Evolutionary conservation across 169 alveolate species (phyloP), one percentile per base, ranked within the genome.

Genomic region (Pseudocohnilembus persalinus): DNA sequence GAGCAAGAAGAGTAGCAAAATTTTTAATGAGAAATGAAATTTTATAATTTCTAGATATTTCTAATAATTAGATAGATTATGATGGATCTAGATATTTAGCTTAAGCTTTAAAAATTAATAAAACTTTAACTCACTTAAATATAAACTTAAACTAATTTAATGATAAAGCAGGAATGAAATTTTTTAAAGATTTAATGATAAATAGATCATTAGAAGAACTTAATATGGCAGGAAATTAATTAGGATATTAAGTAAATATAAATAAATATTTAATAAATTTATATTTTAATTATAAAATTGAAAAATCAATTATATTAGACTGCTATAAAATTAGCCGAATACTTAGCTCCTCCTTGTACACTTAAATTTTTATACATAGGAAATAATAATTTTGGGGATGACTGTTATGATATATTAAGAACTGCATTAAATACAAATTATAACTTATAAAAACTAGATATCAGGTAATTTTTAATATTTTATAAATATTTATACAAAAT

Each of bases 111-210:
- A 74, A 74, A 64, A 74, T 86, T 24, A 86, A 86, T 81, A 86
- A 86, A 75, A 80, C 85, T 11, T 74, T 86, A 30, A 64, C 79
- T 32, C 34, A 68, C 74, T 77, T 86, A n/a, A 86, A 75, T 75
- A 65, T 86, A 64, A 72, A 74, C 26, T 81, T 86, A 64, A 86
- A 86, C 75, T 34, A 68, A 20, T 77, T 79, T 64, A 74, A 74
- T 80, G 90, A 86, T 74, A 86, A 80, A 32, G 90, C 90, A n/a
- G 90, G 90, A 4, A 72, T 33, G 64, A 86, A 86, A n/a, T 74
- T 86, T 31, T 86, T 86, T 65, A 29, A 72, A 33, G 85, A 86
- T 31, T 76, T 86, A n/a, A 75, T 76, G 75, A 29, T 63, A n/a
- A 86, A 86, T 68, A 86, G 75, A 81, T 63, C 76, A 28, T 29